Base-by-base conservation (phyloP, 208 protist genomes). In the Trypanosoma congolense region DNA sequence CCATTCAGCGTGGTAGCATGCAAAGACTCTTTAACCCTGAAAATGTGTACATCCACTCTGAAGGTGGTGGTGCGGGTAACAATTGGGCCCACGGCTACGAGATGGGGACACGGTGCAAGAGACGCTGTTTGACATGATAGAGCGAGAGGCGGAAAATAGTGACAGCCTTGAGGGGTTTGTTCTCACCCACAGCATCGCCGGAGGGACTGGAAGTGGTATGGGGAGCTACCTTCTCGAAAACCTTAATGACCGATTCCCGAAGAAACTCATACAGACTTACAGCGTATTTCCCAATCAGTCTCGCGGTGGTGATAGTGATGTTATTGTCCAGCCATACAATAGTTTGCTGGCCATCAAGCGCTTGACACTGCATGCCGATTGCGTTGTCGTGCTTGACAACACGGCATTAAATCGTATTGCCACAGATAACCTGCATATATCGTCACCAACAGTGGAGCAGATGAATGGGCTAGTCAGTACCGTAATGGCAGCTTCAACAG, bases 261-360 rank as follows among this genome's bases (percentile, higher is more conserved):
- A 98, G 74, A 99, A 99, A 78, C 70, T 99, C 3, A 96, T 99
- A 36, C 96, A 99, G 70, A 99, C 99, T 2, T 99, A 99, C 77
- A 98, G 94, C 29, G 98, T 99, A 12, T 99, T 99, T 66, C 98
- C 98, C 3, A 87, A 92, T 61, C 70, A 89, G 48, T 80, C 78
- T 4, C 73, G 71, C 29, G 77, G 72, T 4, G 82, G 77, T 10
- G 80, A 86, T 36, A 86, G 67, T 49, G 97, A 99, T 56, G 96
- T 99, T 9, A 98, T 99, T 50, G 98, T 99, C 30, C 97, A 99
- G 76, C 97, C 98, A n/a, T 99, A 99, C 81, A 99, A 99, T 70
- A 97, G 95, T 18, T 55, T 99, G 6, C 76, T 99, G 3, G 98
- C 98, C n/a, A 83, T 99, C 18, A 98, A 99, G 73, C 80, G 98